Evolutionary conservation across 2,329 filamentous ascomycete genomes (phyloP), one percentile per base, ranked within the genome.

Genomic region (Massarina eburnea): DNA sequence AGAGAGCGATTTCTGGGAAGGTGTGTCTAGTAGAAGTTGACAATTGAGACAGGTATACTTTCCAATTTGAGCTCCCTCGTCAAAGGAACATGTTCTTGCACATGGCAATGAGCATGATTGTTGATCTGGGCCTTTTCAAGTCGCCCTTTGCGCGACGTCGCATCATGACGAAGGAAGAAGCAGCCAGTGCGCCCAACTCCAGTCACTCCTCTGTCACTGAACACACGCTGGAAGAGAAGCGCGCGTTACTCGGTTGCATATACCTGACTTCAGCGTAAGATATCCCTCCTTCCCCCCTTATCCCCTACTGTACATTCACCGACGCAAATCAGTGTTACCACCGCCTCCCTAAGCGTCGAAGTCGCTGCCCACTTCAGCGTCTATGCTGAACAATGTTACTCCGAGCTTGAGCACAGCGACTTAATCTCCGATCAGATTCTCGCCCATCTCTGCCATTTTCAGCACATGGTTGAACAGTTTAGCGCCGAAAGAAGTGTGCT

Each of bases 241-340:
- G 51, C 12, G 34, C 45, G 2, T 46, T 49, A 22, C 43, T 54
- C 18, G 51, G 48, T 10, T 54, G 51, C 22, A 20, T 51, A 12
- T 54, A 47, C 45, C 15, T 54, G 14, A 46, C 51, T 8, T 51
- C 51, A 8, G 45, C 47, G 51, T 54, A 46, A 14, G 45, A n/a
- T 6, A 7, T 5, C 15, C 8, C 10, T 20, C 32, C 24, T 2
- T 9, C 33, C 19, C 9, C 9, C 19, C 14, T 24, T 15, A 4
- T 5, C n/a, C 18, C 17, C 6, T 24, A n/a, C n/a, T n/a, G n/a
- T n/a, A 6, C 10, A 38, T 20, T 20, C 7, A 15, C 10, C 19
- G 12, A 20, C 4, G 10, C 3, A 18, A 8, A 15, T 18, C 19
- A 49, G 37, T 19, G 10, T 54, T 8, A 45, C 47, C 6, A 54